Evolutionary conservation across 1,139 yeast genomes (phyloP), one percentile per base, ranked within the genome.

Genomic region (Sugiyamaella castrensis): DNA sequence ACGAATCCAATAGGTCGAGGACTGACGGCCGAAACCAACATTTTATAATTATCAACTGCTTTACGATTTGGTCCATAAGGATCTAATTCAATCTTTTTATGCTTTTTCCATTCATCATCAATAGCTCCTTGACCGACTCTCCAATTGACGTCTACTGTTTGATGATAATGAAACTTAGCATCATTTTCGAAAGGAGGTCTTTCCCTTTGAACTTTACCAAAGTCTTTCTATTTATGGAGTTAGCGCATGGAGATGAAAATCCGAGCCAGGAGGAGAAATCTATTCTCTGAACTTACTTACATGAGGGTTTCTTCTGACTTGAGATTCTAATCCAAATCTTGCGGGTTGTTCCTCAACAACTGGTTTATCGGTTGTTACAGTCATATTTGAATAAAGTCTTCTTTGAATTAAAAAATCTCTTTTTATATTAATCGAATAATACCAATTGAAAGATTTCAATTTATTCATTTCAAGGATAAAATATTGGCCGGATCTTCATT

Each of bases 1-100:
- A 80, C 66, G 51, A 81, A 76, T 4, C 81, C 86, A 60, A 81
- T 65, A 8, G 85, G 85, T 52, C 87, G 71, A 1, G 87, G 86
- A 1, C 73, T 69, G 16, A 81, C 61, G 1, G 77, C 82, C 8
- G 80, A 70, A 29, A 71, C 71, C 35, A 81, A 66, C 31, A 78
- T 65, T 52, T 70, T 73, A 65, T 81, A 81, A 63, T 81, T 81
- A 51, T 71, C 72, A 4, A 63, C 60, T 16, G 75, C 67, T 12
- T 51, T 58, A 54, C 83, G 66, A n/a, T 67, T 71, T 28, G 66
- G 70, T 0, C 58, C 75, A 56, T 69, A 71, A 0, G 84, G 84
- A 57, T 79, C 82, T 43, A 80, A 63, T 39, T 68, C 66, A 6
- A 78, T 46, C 57, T 79, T 80, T 51, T 70, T 64, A 58, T 74